A percentile compares a stretch with the other conserved stretches of the same genome.
These are phyloP conservation scores for Pseudoturritis turrita DNA, from an alignment of 345 rosid species.

Conservation along the genomic window DNA sequence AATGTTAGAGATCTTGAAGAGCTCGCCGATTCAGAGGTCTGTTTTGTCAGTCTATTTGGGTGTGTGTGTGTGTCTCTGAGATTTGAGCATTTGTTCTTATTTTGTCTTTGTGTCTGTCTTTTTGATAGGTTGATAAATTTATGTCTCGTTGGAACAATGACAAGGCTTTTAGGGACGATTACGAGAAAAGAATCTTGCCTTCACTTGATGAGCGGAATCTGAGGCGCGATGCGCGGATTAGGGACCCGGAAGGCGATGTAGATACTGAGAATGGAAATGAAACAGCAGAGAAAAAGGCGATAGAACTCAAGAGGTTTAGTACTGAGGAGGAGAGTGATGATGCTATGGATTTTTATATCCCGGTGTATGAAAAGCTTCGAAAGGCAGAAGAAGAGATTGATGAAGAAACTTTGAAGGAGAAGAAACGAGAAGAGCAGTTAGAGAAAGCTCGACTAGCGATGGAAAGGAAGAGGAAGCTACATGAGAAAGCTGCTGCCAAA, in stretches of 20 bases:
- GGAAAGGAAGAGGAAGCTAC: constrained; percentile 93
- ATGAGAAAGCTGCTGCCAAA: constrained; percentile 80
- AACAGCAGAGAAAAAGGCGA: constrained; percentile 12
- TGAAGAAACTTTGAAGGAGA: constrained; percentile 69
- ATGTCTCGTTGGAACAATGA: constrained; percentile 56
- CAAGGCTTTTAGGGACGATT: constrained; percentile 77
- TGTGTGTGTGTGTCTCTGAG: not conserved
- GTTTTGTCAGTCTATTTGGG: constrained; percentile 6
- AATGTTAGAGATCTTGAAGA: constrained; percentile 52
- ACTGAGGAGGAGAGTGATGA: constrained; percentile 34
- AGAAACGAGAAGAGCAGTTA: constrained; percentile 70
- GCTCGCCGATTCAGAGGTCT: constrained; percentile 48
- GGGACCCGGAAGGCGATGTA: constrained; percentile 52
- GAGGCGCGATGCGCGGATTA: constrained; percentile 62
- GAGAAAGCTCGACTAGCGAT: constrained; percentile 69
- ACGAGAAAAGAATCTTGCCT: constrained; percentile 57
- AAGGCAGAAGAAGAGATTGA: constrained; percentile 47
- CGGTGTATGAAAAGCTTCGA: constrained; percentile 19
- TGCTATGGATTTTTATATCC: constrained; percentile 29
- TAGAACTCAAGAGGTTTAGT: constrained; percentile 31
- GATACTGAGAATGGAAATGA: constrained; percentile 44
- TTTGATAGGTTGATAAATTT: constrained; percentile 60
- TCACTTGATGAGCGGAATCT: constrained; percentile 60
- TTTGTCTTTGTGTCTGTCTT: not conserved
- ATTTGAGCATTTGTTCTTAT: constrained; percentile 6